Base-by-base conservation (phyloP, 805 yeast genomes). In the Spencermartinsiella europaea region DNA sequence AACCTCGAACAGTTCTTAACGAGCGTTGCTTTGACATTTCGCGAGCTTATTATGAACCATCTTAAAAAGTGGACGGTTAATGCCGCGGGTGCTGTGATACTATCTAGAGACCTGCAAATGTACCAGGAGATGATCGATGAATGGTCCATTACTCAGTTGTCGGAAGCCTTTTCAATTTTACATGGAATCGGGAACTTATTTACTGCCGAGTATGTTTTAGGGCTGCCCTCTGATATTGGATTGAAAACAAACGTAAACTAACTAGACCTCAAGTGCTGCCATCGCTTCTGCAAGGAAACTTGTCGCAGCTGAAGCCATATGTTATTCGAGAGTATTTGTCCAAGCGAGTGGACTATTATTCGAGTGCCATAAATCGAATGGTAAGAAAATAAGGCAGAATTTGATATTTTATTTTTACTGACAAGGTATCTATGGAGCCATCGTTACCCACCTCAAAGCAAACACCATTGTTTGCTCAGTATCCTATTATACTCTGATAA, bases 181-280 rank as follows among this genome's bases (percentile, higher is more conserved):
- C 77, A 88, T 60, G 96, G 89, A 55, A 76, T 90, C 50, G 88
- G 91, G 27, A 87, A 86, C 57, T 68, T 90, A 49, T 90, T 82
- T 63, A 83, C 95, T 0, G 95, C 87, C 15, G 93, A 85, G 59
- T 53, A 49, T 27, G 57, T 49, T 4, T 7, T 46, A 25, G 39
- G 17, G 7, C 7, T 46, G 7, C 10, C 14, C 5, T 12, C 33
- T 14, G 10, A 22, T n/a, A n/a, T n/a, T n/a, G n/a, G n/a, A n/a
- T n/a, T n/a, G n/a, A n/a, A n/a, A n/a, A n/a, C n/a, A n/a, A n/a
- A n/a, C n/a, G 31, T 41, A 15, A n/a, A 27, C 47, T 48, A 27
- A 25, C 34, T n/a, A 53, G 57, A 35, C 84, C 91, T 1, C 85
- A 85, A 47, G 73, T 86, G 55, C 68, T 89, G 45, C 80, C 80